Conservation (phyloP, 345 rosid genomes). For the Brassica cretica region DNA sequence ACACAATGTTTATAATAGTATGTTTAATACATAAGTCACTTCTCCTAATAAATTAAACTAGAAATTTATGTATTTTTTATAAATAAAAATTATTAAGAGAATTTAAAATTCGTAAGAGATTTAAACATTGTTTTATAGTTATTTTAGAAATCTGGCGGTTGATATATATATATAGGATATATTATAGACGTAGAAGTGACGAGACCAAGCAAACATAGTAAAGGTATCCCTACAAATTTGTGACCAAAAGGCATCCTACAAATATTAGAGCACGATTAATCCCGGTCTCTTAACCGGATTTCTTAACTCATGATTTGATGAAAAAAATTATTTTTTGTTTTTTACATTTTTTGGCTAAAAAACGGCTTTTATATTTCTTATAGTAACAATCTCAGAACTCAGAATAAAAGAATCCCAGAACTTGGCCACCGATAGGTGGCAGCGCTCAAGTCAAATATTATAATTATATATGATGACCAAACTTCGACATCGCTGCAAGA, state of each 20-base stretch:
- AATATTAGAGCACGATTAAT: too few species aligned
- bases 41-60: not conserved
- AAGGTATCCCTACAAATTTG: not conserved
- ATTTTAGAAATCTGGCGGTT: not conserved
- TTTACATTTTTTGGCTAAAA: too few species aligned
- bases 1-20: not conserved
- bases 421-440: too few species aligned
- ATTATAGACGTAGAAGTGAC: not conserved
- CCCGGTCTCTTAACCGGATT: too few species aligned
- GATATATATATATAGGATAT: not conserved
- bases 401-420: too few species aligned
- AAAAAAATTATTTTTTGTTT: too few species aligned
- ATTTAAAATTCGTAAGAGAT: not conserved
- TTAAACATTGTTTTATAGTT: not conserved
- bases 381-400: too few species aligned
- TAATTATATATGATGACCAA: not conserved
- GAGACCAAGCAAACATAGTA: not conserved
- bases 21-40: not conserved
- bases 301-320: too few species aligned
- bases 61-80: not conserved
- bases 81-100: not conserved
- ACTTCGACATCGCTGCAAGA: conserved; percentile 3
- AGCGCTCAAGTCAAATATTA: too few species aligned
- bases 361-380: too few species aligned
- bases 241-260: too few species aligned